Evolutionary conservation across 2,329 filamentous ascomycete species (phyloP), one percentile per base, ranked within the genome.

Genomic region (Colletotrichum sp.): DNA sequence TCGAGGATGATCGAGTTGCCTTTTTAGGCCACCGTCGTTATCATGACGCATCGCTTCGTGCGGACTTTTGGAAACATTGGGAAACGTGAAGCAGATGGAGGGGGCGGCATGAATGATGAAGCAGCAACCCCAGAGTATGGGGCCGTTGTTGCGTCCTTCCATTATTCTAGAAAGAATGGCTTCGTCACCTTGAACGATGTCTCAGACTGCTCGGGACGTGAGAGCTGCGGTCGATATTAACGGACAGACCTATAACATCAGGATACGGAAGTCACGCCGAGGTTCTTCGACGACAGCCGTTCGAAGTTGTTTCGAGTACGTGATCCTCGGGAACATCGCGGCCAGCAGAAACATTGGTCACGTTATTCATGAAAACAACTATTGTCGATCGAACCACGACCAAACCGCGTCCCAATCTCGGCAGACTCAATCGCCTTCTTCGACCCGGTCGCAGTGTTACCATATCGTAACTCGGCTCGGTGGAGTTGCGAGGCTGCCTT

Each of bases 151-250:
- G 48, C 28, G 26, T 66, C 58, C 43, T 68, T 69, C 64, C 58
- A 65, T 73, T 69, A 4, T 75, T 75, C 73, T 75, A 73, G 73
- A 75, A 75, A 59, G 48, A 67, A 38, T 65, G 61, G 65, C 61
- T 74, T 56, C 52, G 71, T 71, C 65, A 58, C 55, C 36, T 38
- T 21, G 36, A n/a, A 58, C 21, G 43, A 43, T 38, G 48, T 69
- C 34, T 75, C 65, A 76, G 26, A 43, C 71, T 52, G 26, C 24
- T 24, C 64, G 36, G 59, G 14, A 55, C 28, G 24, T 18, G 38
- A 74, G 24, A 52, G 59, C 32, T 55, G 30, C 30, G 64, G 71
- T 26, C 38, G 24, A 74, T 73, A 74, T 74, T 30, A 24, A 30
- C 18, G 32, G 30, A 52, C 48, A 28, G 38, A 16, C 38, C 65